Percentiles rank a stretch among this genome's conserved stretches.
Conservation (phyloP, 225 moss, liverwort and hornwort genomes). For the Sphagnum contortum region DNA sequence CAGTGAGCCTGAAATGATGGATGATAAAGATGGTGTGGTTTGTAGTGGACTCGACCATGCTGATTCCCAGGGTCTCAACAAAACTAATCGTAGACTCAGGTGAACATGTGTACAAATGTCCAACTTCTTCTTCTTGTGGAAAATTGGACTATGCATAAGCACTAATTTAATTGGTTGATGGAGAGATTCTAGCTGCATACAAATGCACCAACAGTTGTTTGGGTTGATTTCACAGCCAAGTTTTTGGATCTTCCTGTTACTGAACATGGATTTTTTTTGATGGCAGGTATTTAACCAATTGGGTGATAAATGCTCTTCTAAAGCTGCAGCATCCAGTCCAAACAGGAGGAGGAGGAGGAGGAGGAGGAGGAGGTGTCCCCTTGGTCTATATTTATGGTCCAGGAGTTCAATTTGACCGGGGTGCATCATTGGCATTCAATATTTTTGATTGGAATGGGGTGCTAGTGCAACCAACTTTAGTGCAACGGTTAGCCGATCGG, state of each 20-base stretch:
- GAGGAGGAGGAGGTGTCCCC: constrained; percentile 22
- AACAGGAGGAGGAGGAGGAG: constrained; percentile 12
- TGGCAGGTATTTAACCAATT: constrained; percentile 67
- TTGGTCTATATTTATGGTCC: constrained; percentile 86
- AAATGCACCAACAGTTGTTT: too few species aligned
- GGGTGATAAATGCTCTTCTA: constrained; percentile 80
- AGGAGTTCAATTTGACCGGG: constrained; percentile 82
- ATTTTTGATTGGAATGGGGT: constrained; percentile 83
- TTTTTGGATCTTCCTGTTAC: too few species aligned
- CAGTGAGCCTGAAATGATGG: constrained; percentile 18
- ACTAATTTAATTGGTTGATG: too few species aligned
- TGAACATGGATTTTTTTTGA: constrained; percentile 2
- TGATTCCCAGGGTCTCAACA: constrained; percentile 83
- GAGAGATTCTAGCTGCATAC: too few species aligned
- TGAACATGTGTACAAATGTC: constrained; percentile 4
- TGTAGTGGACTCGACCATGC: constrained; percentile 89
- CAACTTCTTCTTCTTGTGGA: too few species aligned
- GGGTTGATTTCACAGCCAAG: too few species aligned
- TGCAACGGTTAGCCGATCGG: constrained; percentile 88
- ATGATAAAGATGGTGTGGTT: constrained; percentile 38
- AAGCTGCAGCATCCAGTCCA: constrained; percentile 86
- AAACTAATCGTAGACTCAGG: constrained; percentile 67
- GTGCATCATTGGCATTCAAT: constrained; percentile 77
- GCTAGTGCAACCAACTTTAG: constrained; percentile 64
- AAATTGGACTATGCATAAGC: too few species aligned